Evolutionary conservation across 2,329 filamentous ascomycete genomes (phyloP), one percentile per base, ranked within the genome.

Genomic region (Paraphoma sp.): DNA sequence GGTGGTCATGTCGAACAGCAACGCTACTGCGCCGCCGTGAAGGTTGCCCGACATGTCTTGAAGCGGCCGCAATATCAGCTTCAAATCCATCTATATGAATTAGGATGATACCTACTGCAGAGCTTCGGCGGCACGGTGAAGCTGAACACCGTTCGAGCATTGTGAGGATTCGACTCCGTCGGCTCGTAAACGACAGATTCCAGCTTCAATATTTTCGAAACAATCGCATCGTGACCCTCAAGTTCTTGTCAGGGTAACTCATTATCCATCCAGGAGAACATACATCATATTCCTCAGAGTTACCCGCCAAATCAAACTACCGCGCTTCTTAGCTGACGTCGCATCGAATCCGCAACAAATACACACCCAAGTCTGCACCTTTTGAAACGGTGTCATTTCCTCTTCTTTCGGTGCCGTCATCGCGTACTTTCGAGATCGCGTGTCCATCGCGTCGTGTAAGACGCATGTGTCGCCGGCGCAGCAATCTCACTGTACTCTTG

Each of bases 1-100:
- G 1, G 81, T 83, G 52, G 80, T 78, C 71, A 86, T 82, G 64
- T 87, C 85, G 56, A 84, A 84, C 43, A 86, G 82, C 5, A 83
- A 72, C 0, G 82, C 80, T 2, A 82, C 82, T 2, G 82, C 83
- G 6, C 83, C 83, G 17, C 84, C 84, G 64, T 86, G 84, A 59
- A 86, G 76, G 31, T 80, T 81, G 1, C 77, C 77, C 31, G 76
- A 74, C 44, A 52, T 40, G 11, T 65, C 51, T 48, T 17, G 42
- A 11, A 50, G 10, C 29, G 29, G 33, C 33, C 46, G 16, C 10
- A n/a, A 31, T 3, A 29, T 45, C 12, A 43, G 14, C 14, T 36
- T 3, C 33, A 36, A 14, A 3, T 36, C 9, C 14, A 10, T 6
- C 7, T 43, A 7, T 10, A 18, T 28, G 17, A 4, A 18, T 23